Evolutionary conservation across 1,284 basidiomycete genomes (phyloP).

Genomic region (Trichosporon ovoides): DNA sequence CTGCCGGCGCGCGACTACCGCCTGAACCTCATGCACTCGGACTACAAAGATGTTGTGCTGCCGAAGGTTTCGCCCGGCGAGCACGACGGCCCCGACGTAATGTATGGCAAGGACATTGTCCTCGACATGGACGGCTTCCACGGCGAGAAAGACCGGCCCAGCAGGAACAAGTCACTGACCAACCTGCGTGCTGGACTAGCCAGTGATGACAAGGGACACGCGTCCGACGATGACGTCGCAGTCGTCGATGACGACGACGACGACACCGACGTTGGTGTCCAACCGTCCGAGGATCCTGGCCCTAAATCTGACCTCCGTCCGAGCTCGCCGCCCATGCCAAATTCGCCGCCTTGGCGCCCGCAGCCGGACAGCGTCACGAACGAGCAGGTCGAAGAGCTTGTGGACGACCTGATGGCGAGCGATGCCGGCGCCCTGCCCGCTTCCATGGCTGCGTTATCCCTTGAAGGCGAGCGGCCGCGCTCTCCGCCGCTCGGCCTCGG

Average conservation of each 20-base stretch:
- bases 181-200: background rate
- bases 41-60: conserved; percentile 56
- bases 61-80: conserved; percentile 52
- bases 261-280: background rate
- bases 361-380: conserved; percentile 8
- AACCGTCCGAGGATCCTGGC: background rate
- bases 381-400: conserved; percentile 13
- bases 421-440: conserved; percentile 6
- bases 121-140: conserved; percentile 53
- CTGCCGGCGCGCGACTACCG: conserved; percentile 29
- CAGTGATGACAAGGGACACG: background rate
- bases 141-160: conserved; percentile 14
- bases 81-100: conserved; percentile 59
- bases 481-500: background rate
- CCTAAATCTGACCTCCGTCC: background rate
- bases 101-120: conserved; percentile 58
- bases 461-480: conserved; percentile 10
- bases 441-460: conserved; percentile 13
- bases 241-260: background rate
- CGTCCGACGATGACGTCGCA: background rate
- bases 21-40: conserved; percentile 16
- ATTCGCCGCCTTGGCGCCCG: background rate
- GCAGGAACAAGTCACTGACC: background rate
- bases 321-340: background rate
- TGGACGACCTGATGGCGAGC: conserved; percentile 20